Evolutionary conservation across 805 yeast genomes (phyloP).

Genomic region (Metschnikowia lachancei): DNA sequence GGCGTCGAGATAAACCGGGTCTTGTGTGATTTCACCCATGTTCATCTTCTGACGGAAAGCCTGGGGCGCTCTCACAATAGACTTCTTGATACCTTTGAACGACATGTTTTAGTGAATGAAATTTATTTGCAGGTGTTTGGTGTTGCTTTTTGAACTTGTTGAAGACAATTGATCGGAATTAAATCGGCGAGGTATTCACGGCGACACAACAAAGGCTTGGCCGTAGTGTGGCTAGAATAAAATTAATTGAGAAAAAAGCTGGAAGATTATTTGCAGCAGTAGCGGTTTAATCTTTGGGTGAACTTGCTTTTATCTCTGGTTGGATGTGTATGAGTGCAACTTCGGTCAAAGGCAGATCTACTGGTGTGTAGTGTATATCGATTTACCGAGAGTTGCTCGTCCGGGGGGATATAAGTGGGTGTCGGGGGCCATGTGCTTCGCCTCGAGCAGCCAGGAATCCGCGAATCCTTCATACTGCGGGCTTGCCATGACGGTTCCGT

Average conservation of each 20-base stretch:
- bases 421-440: constrained; percentile 2
- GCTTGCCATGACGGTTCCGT: neutral
- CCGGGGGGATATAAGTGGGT: constrained; percentile 4
- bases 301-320: neutral
- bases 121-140: neutral
- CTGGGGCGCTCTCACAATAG: constrained; percentile 87
- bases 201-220: neutral
- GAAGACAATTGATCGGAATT: neutral
- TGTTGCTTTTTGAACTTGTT: neutral
- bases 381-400: neutral
- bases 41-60: constrained; percentile 84
- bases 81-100: constrained; percentile 82
- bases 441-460: neutral
- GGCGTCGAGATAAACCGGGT: constrained; percentile 90
- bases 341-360: neutral
- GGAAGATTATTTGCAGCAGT: no score
- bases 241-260: no score
- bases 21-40: constrained; percentile 64
- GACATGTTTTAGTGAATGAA: constrained; percentile 51
- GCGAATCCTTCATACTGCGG: neutral
- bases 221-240: neutral
- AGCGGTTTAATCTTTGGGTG: neutral
- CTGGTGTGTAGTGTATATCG: neutral
- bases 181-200: neutral
- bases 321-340: neutral